A percentile compares a stretch with the other conserved stretches of the same genome.
Conservation (phyloP, 345 rosid genomes). For the Pelargonium nanum region DNA sequence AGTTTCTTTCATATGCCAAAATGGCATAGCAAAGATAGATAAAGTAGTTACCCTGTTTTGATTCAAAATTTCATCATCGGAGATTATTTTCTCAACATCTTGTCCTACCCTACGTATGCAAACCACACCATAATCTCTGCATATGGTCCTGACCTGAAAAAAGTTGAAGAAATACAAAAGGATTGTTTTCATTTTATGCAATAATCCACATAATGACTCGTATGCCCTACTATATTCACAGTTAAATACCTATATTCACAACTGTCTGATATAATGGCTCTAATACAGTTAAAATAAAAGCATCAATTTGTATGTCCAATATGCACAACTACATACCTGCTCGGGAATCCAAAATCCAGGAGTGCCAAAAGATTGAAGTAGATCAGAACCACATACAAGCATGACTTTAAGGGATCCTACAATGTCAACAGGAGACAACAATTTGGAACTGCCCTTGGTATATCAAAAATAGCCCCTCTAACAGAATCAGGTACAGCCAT, state of each 20-base stretch:
- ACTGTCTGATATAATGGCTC: too few relatives aligned
- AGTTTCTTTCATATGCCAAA: not conserved
- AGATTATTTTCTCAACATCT: conserved; percentile 51
- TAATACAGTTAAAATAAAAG: too few relatives aligned
- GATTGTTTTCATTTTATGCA: not conserved
- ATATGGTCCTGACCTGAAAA: conserved; percentile 50
- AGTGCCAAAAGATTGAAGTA: conserved; percentile 58
- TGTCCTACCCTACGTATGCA: conserved; percentile 85
- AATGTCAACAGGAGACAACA: conserved; percentile 8
- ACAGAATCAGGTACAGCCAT: too few relatives aligned
- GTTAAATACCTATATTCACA: too few relatives aligned
- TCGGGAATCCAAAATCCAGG: conserved; percentile 84
- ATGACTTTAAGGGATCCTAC: conserved; percentile 61
- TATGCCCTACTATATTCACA: too few relatives aligned
- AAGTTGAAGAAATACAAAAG: not conserved
- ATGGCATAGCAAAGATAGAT: not conserved
- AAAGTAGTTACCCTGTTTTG: conserved; percentile 32
- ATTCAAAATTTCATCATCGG: conserved; percentile 35
- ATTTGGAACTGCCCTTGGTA: not conserved
- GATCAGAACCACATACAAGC: conserved; percentile 93
- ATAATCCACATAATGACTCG: not conserved
- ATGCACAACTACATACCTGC: conserved; percentile 36
- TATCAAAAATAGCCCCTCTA: too few relatives aligned
- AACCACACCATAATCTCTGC: conserved; percentile 65
- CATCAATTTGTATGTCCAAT: too few relatives aligned